Base-by-base conservation (phyloP, 768 basidiomycete species). In the Kwoniella europaea region DNA sequence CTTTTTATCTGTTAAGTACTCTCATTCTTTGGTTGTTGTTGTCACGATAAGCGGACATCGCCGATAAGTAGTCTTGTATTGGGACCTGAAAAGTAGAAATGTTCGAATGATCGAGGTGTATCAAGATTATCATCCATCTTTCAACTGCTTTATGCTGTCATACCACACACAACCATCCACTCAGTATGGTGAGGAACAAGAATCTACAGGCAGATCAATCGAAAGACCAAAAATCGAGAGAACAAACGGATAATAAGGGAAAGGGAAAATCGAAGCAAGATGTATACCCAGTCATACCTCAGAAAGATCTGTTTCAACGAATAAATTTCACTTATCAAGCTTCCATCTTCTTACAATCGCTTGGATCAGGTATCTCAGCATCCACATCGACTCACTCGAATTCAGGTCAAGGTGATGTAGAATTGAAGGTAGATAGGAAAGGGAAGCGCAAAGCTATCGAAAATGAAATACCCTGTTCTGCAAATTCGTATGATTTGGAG, bases 311-410 rank as follows among this genome's bases (percentile, higher is more conserved):
- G 1, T 70, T 59, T 56, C 74, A 75, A 41, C 67, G 74, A 10
- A 24, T 70, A 58, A 75, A 75, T 41, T 75, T 46, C 56, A 58
- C 68, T 20, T 65, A 67, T 52, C 74, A 75, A 69, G 74, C 74
- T 52, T 27, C 59, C n/a, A 68, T 69, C 15, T 71, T 71, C 44
- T 60, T 76, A 13, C 72, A 76, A 41, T 52, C 58, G 18, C 70
- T 73, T 16, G 60, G 65, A 12, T 27, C 35, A 18, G n/a, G 29
- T 12, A 65, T 7, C 41, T 27, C 59, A 10, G 42, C 59, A 16
- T 3, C 59, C n/a, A 43, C n/a, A 7, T 67, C 58, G 16, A 41
- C 15, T 54, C 35, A 18, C 10, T 10, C 4, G 4, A 64, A 9
- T 18, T 20, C 35, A n/a, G 20, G 35, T 20, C 6, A 10, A 29